Percentiles rank a stretch among this genome's conserved stretches.
Conservation (phyloP, 768 basidiomycete genomes). For the Panaeolus cyanescens region DNA sequence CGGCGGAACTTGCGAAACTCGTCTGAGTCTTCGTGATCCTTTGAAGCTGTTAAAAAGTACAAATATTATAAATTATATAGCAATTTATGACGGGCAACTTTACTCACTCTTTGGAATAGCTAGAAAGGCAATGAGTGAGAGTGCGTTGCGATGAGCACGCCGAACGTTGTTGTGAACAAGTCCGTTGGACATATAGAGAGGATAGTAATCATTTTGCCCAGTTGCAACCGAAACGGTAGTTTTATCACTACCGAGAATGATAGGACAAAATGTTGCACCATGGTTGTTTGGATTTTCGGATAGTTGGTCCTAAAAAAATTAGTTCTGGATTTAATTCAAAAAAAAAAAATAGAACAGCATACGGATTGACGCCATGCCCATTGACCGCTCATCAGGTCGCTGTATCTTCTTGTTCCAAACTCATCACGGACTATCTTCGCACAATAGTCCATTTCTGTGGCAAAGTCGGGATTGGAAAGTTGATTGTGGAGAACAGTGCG, state of each 20-base stretch:
- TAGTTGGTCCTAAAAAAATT: constrained; percentile 24
- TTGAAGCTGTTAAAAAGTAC: constrained; percentile 7
- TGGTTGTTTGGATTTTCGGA: constrained; percentile 19
- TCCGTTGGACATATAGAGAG: constrained; percentile 33
- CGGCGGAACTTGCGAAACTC: constrained; percentile 26
- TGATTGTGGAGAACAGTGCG: constrained; percentile 24
- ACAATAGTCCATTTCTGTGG: constrained; percentile 30
- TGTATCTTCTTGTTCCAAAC: constrained; percentile 23
- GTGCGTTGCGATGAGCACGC: constrained; percentile 29
- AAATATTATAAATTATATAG: background rate
- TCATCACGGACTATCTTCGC: constrained; percentile 27
- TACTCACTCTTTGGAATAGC: constrained; percentile 21
- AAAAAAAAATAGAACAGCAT: constrained; percentile 17
- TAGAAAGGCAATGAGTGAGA: constrained; percentile 27
- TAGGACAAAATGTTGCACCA: constrained; percentile 30
- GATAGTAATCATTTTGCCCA: constrained; percentile 37
- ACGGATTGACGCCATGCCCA: constrained; percentile 44
- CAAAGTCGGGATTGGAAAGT: constrained; percentile 36
- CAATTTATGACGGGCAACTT: background rate
- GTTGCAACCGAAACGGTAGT: constrained; percentile 38
- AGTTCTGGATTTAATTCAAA: background rate
- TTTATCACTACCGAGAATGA: constrained; percentile 40
- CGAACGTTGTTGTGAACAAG: constrained; percentile 32
- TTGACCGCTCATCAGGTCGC: constrained; percentile 41
- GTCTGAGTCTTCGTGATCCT: constrained; percentile 13